phyloP scores from a whole-genome alignment of 2,329 filamentous ascomycete genomes.

The Xylaria sp. region DNA sequence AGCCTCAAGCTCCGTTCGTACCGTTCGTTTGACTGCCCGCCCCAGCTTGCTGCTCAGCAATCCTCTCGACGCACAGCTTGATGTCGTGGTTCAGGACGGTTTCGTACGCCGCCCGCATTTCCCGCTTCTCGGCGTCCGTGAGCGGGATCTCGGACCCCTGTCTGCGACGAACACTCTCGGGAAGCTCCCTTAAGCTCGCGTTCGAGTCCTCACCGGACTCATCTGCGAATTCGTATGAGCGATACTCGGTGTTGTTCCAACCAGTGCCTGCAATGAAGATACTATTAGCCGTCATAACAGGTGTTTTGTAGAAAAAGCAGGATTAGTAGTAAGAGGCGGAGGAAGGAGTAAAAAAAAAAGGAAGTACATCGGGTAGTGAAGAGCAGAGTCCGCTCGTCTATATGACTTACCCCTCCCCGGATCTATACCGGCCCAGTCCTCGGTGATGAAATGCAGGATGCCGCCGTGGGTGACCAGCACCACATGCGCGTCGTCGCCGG shows the following conservation, averaged over 20 bases:
- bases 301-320: neutral
- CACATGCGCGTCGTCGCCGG: constrained; percentile 68
- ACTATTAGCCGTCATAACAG: constrained; percentile 18
- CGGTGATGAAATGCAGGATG: constrained; percentile 84
- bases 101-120: constrained; percentile 56
- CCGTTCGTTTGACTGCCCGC: constrained; percentile 1
- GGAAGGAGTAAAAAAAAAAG: neutral
- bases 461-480: constrained; percentile 85
- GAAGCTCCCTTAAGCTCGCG: constrained; percentile 61
- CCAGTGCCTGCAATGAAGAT: constrained; percentile 66
- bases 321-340: neutral
- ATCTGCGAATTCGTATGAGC: constrained; percentile 73
- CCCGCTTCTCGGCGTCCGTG: constrained; percentile 59
- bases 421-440: constrained; percentile 77
- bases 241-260: constrained; percentile 79
- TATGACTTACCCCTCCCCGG: constrained; percentile 53
- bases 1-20: constrained; percentile 6
- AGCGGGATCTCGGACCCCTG: constrained; percentile 55
- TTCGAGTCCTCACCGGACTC: constrained; percentile 60
- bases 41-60: constrained; percentile 10
- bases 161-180: constrained; percentile 59
- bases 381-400: neutral
- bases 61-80: constrained; percentile 14
- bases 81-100: constrained; percentile 25
- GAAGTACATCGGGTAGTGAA: neutral